A percentile compares a stretch with the other conserved stretches of the same genome.
These are phyloP conservation scores for Inonotus obliquus DNA, from an alignment of 1,284 basidiomycete species.

Conservation along the genomic window DNA sequence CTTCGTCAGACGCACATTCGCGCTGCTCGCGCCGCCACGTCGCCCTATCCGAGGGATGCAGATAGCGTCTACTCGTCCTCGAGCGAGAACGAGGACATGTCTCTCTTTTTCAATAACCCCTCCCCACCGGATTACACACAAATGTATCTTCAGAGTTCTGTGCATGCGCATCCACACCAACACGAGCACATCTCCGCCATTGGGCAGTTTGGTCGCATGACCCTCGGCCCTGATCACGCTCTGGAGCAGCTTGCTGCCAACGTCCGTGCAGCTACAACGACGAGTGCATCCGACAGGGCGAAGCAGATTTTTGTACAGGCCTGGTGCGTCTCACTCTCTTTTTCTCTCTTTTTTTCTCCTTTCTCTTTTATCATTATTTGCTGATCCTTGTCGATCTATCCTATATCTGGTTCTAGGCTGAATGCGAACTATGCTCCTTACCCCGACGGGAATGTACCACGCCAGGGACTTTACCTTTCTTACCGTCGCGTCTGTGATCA, in stretches of 20 bases:
- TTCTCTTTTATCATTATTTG: neutral
- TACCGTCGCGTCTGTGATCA: conserved; percentile 87
- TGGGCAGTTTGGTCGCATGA: conserved; percentile 69
- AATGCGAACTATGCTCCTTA: conserved; percentile 86
- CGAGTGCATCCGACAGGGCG: conserved; percentile 80
- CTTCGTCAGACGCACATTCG: conserved; percentile 61
- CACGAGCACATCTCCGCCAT: conserved; percentile 63
- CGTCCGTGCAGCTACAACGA: conserved; percentile 81
- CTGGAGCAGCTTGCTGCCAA: conserved; percentile 83
- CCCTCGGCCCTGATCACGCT: conserved; percentile 66
- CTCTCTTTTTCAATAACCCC: conserved; percentile 61
- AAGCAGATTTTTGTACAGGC: conserved; percentile 89
- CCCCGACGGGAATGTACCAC: conserved; percentile 83
- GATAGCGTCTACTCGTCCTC: conserved; percentile 82
- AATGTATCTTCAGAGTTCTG: conserved; percentile 46
- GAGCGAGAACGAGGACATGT: conserved; percentile 77
- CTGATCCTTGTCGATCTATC: conserved; percentile 1
- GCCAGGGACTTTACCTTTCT: conserved; percentile 87
- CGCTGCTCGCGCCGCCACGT: conserved; percentile 63
- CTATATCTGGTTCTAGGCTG: conserved; percentile 46
- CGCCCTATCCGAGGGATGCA: conserved; percentile 77
- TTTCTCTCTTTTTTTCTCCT: conserved; percentile 5
- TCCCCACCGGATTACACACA: conserved; percentile 52
- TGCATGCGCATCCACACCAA: conserved; percentile 46
- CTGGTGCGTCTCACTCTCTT: conserved; percentile 48